Evolutionary conservation across 2,329 filamentous ascomycete genomes (phyloP).

Genomic region (Calonectria hongkongensis): DNA sequence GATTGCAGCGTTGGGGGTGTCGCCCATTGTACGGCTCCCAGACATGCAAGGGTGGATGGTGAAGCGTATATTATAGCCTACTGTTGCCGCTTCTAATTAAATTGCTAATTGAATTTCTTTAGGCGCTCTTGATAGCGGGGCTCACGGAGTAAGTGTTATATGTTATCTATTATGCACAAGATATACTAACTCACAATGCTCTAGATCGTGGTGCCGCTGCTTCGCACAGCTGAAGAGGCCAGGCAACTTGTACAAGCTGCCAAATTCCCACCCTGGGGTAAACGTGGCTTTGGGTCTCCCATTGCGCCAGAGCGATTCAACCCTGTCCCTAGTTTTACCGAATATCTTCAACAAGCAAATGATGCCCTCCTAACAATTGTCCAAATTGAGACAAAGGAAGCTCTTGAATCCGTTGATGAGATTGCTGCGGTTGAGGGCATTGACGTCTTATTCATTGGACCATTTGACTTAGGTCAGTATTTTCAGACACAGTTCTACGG

Average conservation of each 20-base stretch:
- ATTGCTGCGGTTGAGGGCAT: conserved; percentile 77
- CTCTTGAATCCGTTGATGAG: conserved; percentile 75
- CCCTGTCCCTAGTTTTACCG: conserved; percentile 65
- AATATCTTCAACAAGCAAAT: conserved; percentile 71
- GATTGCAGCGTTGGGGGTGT: conserved; percentile 67
- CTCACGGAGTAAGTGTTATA: conserved; percentile 66
- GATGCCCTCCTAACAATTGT: conserved; percentile 76
- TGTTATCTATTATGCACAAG: too few species aligned
- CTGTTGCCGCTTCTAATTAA: background rate
- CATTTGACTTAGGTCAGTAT: conserved; percentile 75
- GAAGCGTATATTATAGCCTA: conserved; percentile 59
- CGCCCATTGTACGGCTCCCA: conserved; percentile 70
- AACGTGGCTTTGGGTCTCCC: conserved; percentile 70
- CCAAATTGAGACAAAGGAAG: conserved; percentile 80
- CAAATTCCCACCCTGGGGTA: conserved; percentile 71
- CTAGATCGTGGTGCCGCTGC: conserved; percentile 68
- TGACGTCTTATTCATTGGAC: conserved; percentile 79
- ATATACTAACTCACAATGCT: conserved; percentile 38
- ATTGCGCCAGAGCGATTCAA: conserved; percentile 66
- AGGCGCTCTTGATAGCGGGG: conserved; percentile 70
- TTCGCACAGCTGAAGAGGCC: conserved; percentile 66
- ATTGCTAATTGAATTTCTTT: conserved; percentile 20
- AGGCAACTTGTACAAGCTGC: conserved; percentile 66
- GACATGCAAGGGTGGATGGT: conserved; percentile 69
- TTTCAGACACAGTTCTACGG: too few species aligned